A percentile compares a stretch with the other conserved stretches of the same genome.
These are phyloP conservation scores for Paraphaeosphaeria sporulosa DNA, from an alignment of 2,329 filamentous ascomycete species.

Conservation along the genomic window DNA sequence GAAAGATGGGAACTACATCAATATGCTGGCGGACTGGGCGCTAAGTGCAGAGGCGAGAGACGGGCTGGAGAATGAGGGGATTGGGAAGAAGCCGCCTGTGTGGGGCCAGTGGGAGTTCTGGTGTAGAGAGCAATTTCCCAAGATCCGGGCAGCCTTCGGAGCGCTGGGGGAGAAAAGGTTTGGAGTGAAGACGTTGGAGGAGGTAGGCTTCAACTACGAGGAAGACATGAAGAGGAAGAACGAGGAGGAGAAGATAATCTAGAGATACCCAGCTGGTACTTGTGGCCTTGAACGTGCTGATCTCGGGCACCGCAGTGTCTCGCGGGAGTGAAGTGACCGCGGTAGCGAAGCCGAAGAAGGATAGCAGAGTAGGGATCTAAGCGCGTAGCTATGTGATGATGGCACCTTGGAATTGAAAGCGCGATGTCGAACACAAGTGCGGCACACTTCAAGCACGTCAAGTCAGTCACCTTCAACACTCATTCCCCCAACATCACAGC, in stretches of 20 bases:
- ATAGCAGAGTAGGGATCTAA: no score
- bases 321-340: no score
- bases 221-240: conserved; percentile 22
- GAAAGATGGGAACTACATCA: conserved; percentile 74
- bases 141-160: conserved; percentile 77
- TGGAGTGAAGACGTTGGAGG: conserved; percentile 69
- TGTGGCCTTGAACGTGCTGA: neutral
- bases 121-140: conserved; percentile 71
- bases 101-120: conserved; percentile 78
- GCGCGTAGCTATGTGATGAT: no score
- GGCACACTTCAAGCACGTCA: no score
- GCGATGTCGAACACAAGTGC: no score
- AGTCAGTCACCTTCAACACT: no score
- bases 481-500: no score
- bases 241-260: conserved; percentile 18
- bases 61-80: conserved; percentile 52
- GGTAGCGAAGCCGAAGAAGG: no score
- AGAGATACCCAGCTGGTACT: neutral
- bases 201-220: conserved; percentile 74
- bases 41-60: conserved; percentile 50
- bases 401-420: no score
- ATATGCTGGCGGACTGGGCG: conserved; percentile 71
- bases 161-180: conserved; percentile 64
- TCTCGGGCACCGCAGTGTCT: no score
- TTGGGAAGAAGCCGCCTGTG: conserved; percentile 71